phyloP scores from a whole-genome alignment of 2,329 filamentous ascomycete genomes.

The Epichloe elymi region DNA sequence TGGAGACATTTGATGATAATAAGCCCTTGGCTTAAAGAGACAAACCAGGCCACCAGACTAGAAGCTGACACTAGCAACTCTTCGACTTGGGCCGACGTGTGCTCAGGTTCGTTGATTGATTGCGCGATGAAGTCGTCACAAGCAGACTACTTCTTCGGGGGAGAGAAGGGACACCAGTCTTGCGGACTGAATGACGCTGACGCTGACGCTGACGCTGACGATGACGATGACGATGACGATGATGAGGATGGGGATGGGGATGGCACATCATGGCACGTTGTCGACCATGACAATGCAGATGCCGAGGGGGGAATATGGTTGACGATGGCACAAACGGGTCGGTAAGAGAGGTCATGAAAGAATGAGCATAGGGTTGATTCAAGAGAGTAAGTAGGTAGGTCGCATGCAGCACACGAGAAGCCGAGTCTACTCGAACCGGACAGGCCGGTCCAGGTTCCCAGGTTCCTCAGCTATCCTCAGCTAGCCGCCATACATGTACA shows the following conservation, averaged over 20 bases:
- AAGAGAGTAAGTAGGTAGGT: too few species aligned
- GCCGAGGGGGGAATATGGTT: background rate
- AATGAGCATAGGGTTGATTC: background rate
- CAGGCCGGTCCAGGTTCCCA: background rate
- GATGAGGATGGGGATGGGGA: background rate
- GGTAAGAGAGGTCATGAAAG: background rate
- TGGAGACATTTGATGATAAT: background rate
- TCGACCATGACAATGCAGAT: background rate
- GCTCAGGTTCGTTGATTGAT: background rate
- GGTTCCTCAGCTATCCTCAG: too few species aligned
- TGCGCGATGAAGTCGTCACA: background rate
- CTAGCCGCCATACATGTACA: too few species aligned
- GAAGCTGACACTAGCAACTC: background rate
- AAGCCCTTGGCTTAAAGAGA: background rate
- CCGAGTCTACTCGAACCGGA: background rate
- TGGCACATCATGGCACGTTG: background rate
- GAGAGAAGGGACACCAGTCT: background rate
- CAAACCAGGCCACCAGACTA: background rate
- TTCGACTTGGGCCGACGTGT: background rate
- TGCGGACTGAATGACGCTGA: background rate
- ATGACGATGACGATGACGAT: background rate
- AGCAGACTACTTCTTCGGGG: background rate
- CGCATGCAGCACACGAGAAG: background rate
- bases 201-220: too few species aligned
- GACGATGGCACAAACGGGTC: background rate